Evolutionary conservation across 192 early-diverging fungal species (phyloP).

Genomic region (Coemansia sp.): DNA sequence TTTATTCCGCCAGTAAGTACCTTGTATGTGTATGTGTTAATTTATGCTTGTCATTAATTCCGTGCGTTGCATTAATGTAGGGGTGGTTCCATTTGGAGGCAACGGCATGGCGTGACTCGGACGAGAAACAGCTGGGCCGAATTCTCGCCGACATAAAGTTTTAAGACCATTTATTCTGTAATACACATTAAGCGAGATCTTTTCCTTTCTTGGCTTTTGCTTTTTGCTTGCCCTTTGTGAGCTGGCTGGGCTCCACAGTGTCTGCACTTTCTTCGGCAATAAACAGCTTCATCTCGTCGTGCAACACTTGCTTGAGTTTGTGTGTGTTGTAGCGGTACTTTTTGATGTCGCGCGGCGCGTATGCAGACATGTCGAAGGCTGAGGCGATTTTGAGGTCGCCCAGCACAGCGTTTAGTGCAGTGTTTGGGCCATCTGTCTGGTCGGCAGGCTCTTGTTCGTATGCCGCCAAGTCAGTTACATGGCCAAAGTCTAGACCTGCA

Average conservation of each 20-base stretch:
- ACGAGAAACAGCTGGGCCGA: slow-evolving; percentile 48
- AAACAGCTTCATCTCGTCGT: slow-evolving; percentile 32
- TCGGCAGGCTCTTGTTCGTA: slow-evolving; percentile 26
- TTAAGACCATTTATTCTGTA: no score
- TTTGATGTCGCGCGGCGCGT: slow-evolving; percentile 24
- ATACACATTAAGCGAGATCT: no score
- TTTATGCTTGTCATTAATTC: background rate
- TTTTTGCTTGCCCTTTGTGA: no score
- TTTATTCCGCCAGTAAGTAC: slow-evolving; percentile 45
- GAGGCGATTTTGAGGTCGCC: slow-evolving; percentile 28
- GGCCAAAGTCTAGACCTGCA: background rate
- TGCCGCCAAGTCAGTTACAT: background rate
- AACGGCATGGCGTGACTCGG: slow-evolving; percentile 41
- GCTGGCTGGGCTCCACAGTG: no score
- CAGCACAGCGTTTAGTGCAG: background rate
- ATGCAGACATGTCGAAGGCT: slow-evolving; percentile 42
- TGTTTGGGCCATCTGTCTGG: background rate
- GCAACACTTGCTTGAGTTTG: slow-evolving; percentile 18
- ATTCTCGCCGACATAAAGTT: slow-evolving; percentile 45
- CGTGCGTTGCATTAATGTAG: slow-evolving; percentile 12
- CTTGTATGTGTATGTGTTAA: background rate
- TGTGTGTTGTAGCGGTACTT: slow-evolving; percentile 13
- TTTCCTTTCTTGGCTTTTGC: no score
- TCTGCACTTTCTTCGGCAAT: slow-evolving; percentile 30
- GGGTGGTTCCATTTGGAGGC: slow-evolving; percentile 54